Base-by-base conservation (phyloP, 2,329 filamentous ascomycete species). In the Rutstroemia sp. region DNA sequence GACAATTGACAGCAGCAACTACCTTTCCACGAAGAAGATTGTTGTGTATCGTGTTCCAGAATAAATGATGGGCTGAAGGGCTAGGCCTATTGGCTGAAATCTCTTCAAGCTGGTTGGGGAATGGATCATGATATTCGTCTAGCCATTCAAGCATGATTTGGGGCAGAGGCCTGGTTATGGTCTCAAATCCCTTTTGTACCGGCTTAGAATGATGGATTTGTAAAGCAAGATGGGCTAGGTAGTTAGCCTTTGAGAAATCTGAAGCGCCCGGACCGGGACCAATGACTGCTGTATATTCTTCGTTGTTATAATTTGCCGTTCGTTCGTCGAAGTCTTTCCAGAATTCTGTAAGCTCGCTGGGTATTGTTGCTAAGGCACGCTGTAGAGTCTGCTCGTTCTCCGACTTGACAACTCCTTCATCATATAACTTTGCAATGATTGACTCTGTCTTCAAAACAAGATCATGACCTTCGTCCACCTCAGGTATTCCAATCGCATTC, bases 121-220 rank as follows among this genome's bases (percentile, higher is more conserved):
- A 88, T 25, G 86, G 79, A 60, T 88, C 83, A 67, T 96, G 89
- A 66, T 89, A 81, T 16, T 78, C 77, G 54, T 88, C 80, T 61
- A 95, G 77, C 92, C 92, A 97, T 64, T 88, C 81, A 60, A 96
- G 84, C 14, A 97, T 75, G 16, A 91, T 80, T 66, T 87, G 85
- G 1, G 92, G 89, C 17, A 95, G 75, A 0, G 88, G 79, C 2
- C 76, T 76, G n/a, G 56, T 46, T 42, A 54, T 63, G 4, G 51
- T 54, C 30, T 53, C 57, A 51, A 61, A 63, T 19, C 59, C 54
- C 12, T 57, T 62, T 10, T 58, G 40, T 16, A 59, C 59, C n/a
- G 71, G 65, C 48, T 79, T 77, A 51, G 84, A 81, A 71, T 96
- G 89, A 64, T 92, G 87, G 56, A 96, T 80, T 60, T 84, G 84